phyloP scores from a whole-genome alignment of 495 filamentous ascomycete genomes.

The Penicillium nucicola region DNA sequence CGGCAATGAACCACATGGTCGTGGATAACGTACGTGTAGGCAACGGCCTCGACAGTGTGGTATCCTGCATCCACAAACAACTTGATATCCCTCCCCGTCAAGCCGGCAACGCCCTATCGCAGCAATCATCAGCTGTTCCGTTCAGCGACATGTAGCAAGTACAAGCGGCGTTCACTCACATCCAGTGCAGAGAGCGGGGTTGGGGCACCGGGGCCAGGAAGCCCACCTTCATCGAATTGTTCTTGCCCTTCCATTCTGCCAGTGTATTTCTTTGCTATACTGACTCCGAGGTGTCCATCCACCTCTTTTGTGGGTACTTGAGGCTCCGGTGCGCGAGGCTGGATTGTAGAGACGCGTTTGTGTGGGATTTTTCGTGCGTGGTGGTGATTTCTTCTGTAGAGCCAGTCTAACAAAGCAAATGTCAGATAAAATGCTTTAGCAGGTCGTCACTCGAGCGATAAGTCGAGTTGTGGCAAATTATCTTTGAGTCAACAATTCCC shows the following conservation, averaged over 20 bases:
- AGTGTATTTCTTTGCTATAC: conserved; percentile 44
- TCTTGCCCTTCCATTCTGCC: conserved; percentile 56
- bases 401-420: too few species aligned
- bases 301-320: neutral
- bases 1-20: neutral
- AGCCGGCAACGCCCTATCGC: conserved; percentile 67
- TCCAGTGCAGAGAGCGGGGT: conserved; percentile 89
- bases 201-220: conserved; percentile 84
- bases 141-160: neutral
- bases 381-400: neutral
- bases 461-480: conserved; percentile 25
- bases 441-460: neutral
- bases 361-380: neutral
- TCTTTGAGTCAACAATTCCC: conserved; percentile 13
- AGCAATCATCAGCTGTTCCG: conserved; percentile 7
- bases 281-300: neutral
- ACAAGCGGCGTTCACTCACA: conserved; percentile 46
- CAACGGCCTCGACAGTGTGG: conserved; percentile 91
- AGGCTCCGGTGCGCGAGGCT: neutral
- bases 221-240: conserved; percentile 58
- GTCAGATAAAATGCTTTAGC: neutral
- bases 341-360: conserved; percentile 4
- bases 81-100: conserved; percentile 94
- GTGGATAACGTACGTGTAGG: conserved; percentile 67
- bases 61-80: conserved; percentile 87